A percentile compares a stretch with the other conserved stretches of the same genome.
These are phyloP conservation scores for Debaryomyces hansenii DNA, from an alignment of 805 yeast genomes.

Conservation along the genomic window DNA sequence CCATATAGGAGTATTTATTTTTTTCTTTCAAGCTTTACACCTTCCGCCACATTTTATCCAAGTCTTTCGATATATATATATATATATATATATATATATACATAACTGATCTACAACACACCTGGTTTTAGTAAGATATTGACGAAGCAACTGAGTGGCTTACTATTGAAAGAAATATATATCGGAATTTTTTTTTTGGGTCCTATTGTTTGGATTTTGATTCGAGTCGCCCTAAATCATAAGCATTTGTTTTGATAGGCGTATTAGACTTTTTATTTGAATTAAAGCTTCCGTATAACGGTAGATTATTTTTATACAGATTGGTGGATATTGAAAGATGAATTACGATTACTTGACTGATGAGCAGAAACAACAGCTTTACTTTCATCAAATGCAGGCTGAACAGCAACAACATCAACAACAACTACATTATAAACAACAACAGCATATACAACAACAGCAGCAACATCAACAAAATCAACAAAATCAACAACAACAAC, in stretches of 20 bases:
- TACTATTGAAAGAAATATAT: no score
- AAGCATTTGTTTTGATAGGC: neutral
- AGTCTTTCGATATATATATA: no score
- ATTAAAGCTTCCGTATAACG: neutral
- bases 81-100: no score
- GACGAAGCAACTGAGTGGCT: no score
- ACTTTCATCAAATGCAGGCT: slow-evolving; percentile 22
- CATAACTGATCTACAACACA: no score
- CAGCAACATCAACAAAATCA: slow-evolving; percentile 17
- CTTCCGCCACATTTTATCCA: no score
- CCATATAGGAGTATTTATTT: neutral
- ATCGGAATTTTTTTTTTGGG: neutral
- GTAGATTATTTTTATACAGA: neutral
- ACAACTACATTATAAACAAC: slow-evolving; percentile 11
- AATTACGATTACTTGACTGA: slow-evolving; percentile 29
- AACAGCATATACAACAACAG: slow-evolving; percentile 12
- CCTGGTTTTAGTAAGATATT: no score
- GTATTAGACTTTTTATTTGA: neutral
- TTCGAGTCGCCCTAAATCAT: neutral
- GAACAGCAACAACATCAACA: slow-evolving; percentile 16
- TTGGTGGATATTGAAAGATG: slow-evolving; percentile 12
- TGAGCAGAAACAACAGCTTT: slow-evolving; percentile 31
- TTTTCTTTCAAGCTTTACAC: no score
- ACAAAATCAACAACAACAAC: slow-evolving; percentile 13
- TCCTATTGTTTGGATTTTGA: neutral